Percentiles rank a stretch among this genome's conserved stretches.
phyloP scores from a whole-genome alignment of 768 basidiomycete genomes.

The Russula brevipes region DNA sequence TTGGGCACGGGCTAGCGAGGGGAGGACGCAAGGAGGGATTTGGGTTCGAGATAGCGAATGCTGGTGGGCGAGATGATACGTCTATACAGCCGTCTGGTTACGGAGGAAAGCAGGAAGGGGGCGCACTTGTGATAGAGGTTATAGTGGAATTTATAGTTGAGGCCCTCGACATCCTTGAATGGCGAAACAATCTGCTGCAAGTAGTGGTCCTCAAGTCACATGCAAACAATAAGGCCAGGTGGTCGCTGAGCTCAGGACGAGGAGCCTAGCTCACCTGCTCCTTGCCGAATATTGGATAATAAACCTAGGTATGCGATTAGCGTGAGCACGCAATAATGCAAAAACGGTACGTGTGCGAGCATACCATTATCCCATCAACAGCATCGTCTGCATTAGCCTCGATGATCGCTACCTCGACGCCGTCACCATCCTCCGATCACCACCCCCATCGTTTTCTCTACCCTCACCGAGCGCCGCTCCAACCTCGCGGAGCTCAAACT shows the following conservation, averaged over 20 bases:
- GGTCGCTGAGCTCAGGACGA: neutral
- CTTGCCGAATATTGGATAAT: slow-evolving; percentile 92
- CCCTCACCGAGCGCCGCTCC: slow-evolving; percentile 44
- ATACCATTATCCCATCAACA: slow-evolving; percentile 93
- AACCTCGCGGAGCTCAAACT: slow-evolving; percentile 72
- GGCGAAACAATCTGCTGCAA: slow-evolving; percentile 96
- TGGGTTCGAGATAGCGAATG: slow-evolving; percentile 86
- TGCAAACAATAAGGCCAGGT: neutral
- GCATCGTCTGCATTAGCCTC: slow-evolving; percentile 85
- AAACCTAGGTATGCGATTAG: slow-evolving; percentile 50
- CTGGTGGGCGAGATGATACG: slow-evolving; percentile 37
- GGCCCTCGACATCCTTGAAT: slow-evolving; percentile 94
- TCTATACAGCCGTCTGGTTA: neutral
- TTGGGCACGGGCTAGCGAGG: slow-evolving; percentile 30
- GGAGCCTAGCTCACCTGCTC: slow-evolving; percentile 61
- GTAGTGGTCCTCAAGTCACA: slow-evolving; percentile 74
- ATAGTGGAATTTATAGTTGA: slow-evolving; percentile 93
- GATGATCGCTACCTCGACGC: slow-evolving; percentile 93
- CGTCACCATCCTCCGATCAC: slow-evolving; percentile 69
- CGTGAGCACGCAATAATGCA: neutral
- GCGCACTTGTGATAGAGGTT: slow-evolving; percentile 92
- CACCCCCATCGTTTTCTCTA: neutral
- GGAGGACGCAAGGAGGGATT: slow-evolving; percentile 52
- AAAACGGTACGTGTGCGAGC: slow-evolving; percentile 24
- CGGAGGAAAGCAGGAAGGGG: neutral